These are phyloP conservation scores for Paracoccidioides brasiliensis DNA, from an alignment of 2,329 filamentous ascomycete species.

Conservation along the genomic window DNA sequence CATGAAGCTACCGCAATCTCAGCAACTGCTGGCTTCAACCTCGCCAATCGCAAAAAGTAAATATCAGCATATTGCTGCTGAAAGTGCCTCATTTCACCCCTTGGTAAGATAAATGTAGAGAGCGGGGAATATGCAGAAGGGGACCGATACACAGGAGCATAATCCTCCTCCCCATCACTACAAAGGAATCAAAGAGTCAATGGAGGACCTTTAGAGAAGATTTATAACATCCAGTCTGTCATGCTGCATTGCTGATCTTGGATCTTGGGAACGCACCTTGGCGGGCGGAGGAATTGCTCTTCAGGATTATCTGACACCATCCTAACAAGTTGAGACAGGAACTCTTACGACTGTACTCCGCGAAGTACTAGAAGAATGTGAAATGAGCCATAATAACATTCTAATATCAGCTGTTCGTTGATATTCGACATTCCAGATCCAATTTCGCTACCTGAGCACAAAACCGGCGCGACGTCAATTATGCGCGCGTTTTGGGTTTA, in stretches of 20 bases:
- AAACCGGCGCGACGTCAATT: slow-evolving; percentile 1
- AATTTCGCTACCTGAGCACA: too few relatives aligned
- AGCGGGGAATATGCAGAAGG: slow-evolving; percentile 59
- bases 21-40: slow-evolving; percentile 75
- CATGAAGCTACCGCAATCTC: slow-evolving; percentile 61
- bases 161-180: slow-evolving; percentile 24
- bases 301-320: slow-evolving; percentile 6
- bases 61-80: slow-evolving; percentile 94
- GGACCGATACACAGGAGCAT: slow-evolving; percentile 38
- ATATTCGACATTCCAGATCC: background rate
- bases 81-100: slow-evolving; percentile 54
- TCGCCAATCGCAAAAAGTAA: slow-evolving; percentile 84
- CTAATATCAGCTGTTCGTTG: background rate
- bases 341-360: too few relatives aligned
- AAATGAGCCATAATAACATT: background rate
- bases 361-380: background rate
- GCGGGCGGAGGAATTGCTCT: slow-evolving; percentile 18
- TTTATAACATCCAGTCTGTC: background rate
- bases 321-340: background rate
- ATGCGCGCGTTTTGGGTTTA: slow-evolving; percentile 7
- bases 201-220: slow-evolving; percentile 2
- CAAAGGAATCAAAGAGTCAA: slow-evolving; percentile 8
- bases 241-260: too few relatives aligned
- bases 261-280: slow-evolving; percentile 14
- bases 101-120: slow-evolving; percentile 59